A percentile compares a stretch with the other conserved stretches of the same genome.
Evolutionary conservation across 768 basidiomycete genomes (phyloP).

Genomic region (Gyrodon lividus): DNA sequence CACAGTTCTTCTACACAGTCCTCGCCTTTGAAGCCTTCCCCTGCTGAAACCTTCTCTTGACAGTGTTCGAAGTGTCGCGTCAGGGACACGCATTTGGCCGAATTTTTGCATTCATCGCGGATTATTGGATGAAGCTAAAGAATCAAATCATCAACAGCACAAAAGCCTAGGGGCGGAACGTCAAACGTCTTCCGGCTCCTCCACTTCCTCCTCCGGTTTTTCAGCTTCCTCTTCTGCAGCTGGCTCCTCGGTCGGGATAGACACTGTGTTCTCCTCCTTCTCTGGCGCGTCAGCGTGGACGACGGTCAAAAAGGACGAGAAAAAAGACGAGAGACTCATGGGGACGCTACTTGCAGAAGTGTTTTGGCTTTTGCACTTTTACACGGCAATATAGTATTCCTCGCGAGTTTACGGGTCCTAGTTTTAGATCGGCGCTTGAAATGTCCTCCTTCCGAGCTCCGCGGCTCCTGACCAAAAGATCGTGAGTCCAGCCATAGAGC

Average conservation of each 20-base stretch:
- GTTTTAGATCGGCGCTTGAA: conserved; percentile 21
- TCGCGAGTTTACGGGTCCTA: conserved; percentile 30
- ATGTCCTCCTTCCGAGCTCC: neutral
- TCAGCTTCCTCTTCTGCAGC: conserved; percentile 37
- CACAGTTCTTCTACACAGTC: conserved; percentile 92
- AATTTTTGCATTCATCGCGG: conserved; percentile 71
- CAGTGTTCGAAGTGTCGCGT: conserved; percentile 89
- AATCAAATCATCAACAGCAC: neutral
- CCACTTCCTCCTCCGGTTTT: conserved; percentile 50
- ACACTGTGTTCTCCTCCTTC: conserved; percentile 32
- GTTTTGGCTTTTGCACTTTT: conserved; percentile 11
- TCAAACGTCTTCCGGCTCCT: conserved; percentile 83
- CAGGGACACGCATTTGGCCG: conserved; percentile 62
- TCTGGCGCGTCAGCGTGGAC: conserved; percentile 42
- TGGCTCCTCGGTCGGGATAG: conserved; percentile 37
- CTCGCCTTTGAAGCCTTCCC: conserved; percentile 85
- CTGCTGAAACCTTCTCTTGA: conserved; percentile 80
- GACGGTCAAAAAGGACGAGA: conserved; percentile 42
- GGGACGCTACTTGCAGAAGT: conserved; percentile 12
- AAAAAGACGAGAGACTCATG: conserved; percentile 45
- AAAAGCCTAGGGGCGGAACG: neutral
- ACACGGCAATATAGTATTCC: neutral
- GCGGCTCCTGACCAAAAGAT: neutral
- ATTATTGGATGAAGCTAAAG: conserved; percentile 64
- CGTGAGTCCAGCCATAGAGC: too few relatives aligned